These are phyloP conservation scores for Fusarium pseudocircinatum DNA, from an alignment of 2,329 filamentous ascomycete species.

Conservation along the genomic window DNA sequence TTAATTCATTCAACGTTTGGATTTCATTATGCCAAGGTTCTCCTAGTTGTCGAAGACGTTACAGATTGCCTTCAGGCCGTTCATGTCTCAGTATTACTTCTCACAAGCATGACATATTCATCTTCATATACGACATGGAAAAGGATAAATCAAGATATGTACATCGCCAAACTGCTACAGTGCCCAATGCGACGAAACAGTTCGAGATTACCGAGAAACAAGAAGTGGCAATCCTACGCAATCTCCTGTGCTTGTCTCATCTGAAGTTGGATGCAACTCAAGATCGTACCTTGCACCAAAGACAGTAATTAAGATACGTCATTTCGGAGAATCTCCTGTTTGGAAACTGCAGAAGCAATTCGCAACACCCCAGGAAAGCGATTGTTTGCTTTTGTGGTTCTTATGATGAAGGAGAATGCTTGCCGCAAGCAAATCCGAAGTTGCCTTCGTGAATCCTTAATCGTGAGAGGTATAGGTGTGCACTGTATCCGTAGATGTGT, in stretches of 20 bases:
- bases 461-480: background rate
- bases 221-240: background rate
- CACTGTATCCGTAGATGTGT: background rate
- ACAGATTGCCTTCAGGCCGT: background rate
- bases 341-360: constrained; percentile 14
- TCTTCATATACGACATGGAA: background rate
- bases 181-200: background rate
- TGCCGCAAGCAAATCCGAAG: background rate
- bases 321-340: constrained; percentile 3
- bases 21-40: background rate
- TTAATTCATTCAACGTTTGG: background rate
- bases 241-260: constrained; percentile 4
- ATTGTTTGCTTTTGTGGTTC: constrained; percentile 11
- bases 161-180: background rate
- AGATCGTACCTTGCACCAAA: constrained; percentile 7
- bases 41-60: background rate
- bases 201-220: constrained; percentile 9
- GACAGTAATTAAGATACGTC: constrained; percentile 3
- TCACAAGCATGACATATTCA: background rate
- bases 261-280: background rate
- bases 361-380: constrained; percentile 2
- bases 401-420: background rate
- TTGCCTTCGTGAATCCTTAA: background rate
- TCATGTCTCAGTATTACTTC: background rate
- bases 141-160: background rate